Conservation (phyloP, 225 moss, liverwort and hornwort genomes). For the Sphagnum contortum region DNA sequence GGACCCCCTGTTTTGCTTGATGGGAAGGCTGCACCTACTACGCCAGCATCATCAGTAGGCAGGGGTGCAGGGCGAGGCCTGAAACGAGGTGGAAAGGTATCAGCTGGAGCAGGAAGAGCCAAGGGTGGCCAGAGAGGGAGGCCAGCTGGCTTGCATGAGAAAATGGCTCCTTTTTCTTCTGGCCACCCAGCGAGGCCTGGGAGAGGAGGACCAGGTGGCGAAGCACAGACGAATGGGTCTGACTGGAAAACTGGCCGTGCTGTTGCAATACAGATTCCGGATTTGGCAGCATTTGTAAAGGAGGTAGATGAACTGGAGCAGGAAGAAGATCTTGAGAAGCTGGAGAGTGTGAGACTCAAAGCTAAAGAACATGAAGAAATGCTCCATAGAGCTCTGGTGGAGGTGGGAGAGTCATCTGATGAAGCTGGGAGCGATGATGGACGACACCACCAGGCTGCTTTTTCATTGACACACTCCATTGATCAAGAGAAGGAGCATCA, state of each 20-base stretch:
- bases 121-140: slow-evolving; percentile 50
- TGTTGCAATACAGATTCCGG: slow-evolving; percentile 16
- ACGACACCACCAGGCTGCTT: slow-evolving; percentile 25
- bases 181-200: slow-evolving; percentile 18
- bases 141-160: slow-evolving; percentile 22
- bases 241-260: slow-evolving; percentile 17
- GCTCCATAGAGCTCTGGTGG: slow-evolving; percentile 4
- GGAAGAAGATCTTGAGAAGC: slow-evolving; percentile 8
- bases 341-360: slow-evolving; percentile 6
- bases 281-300: slow-evolving; percentile 8
- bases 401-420: slow-evolving; percentile 12
- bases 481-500: slow-evolving; percentile 30
- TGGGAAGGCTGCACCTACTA: slow-evolving; percentile 19
- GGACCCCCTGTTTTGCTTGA: slow-evolving; percentile 29
- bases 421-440: slow-evolving; percentile 21
- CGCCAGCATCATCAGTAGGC: slow-evolving; percentile 2
- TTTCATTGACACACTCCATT: slow-evolving; percentile 33
- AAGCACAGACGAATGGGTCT: slow-evolving; percentile 34
- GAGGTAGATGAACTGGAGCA: slow-evolving; percentile 5
- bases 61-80: slow-evolving; percentile 40
- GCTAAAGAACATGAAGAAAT: slow-evolving; percentile 6
- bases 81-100: slow-evolving; percentile 41
- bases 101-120: slow-evolving; percentile 37
- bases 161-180: slow-evolving; percentile 10
- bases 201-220: slow-evolving; percentile 17